Percentiles rank a stretch among this genome's conserved stretches.
These are phyloP conservation scores for Coemansia sp. DNA, from an alignment of 192 early-diverging fungal genomes.

Conservation along the genomic window DNA sequence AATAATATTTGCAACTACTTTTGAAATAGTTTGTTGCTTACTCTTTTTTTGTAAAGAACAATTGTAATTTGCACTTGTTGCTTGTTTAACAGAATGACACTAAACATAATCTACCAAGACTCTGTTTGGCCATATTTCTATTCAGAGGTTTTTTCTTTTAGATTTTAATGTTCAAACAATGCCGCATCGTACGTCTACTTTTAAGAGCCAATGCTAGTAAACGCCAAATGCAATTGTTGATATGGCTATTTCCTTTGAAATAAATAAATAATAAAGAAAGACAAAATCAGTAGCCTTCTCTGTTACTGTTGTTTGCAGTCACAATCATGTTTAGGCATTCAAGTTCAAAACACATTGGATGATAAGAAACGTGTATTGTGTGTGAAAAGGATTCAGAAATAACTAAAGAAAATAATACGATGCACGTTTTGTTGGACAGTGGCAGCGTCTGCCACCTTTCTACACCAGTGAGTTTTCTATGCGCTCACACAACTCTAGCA, in stretches of 20 bases:
- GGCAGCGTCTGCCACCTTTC: not conserved
- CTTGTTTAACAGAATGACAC: too few species aligned
- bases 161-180: too few species aligned
- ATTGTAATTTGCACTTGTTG: too few species aligned
- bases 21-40: too few species aligned
- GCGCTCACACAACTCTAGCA: conserved; percentile 35
- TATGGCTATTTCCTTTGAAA: not conserved
- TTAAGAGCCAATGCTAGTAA: not conserved
- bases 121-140: too few species aligned
- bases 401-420: too few species aligned
- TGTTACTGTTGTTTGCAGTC: not conserved
- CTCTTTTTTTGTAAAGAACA: too few species aligned
- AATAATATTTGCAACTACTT: too few species aligned
- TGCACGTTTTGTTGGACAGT: not conserved
- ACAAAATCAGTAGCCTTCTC: not conserved
- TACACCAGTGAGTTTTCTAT: conserved; percentile 20
- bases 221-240: not conserved
- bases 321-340: not conserved
- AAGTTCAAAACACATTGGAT: not conserved
- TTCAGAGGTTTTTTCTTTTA: too few species aligned
- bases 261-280: not conserved
- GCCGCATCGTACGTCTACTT: too few species aligned
- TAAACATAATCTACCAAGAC: too few species aligned
- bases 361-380: not conserved
- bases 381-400: too few species aligned